Evolutionary conservation across 345 rosid genomes (phyloP).

Genomic region (Boechera stricta): DNA sequence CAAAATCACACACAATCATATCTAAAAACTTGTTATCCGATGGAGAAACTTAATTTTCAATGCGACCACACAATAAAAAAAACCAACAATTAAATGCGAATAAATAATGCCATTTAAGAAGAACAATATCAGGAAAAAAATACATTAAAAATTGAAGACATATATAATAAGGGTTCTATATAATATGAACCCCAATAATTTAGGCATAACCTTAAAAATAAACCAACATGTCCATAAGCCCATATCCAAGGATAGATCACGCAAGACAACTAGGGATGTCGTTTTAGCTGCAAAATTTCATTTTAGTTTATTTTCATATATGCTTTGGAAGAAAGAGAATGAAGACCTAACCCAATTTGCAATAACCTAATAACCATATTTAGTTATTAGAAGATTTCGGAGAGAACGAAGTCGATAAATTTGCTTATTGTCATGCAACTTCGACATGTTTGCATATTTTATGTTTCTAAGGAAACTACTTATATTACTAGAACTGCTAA

Average conservation of each 20-base stretch:
- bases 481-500: background rate
- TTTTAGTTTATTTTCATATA: conserved; percentile 5
- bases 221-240: conserved; percentile 37
- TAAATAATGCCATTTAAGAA: background rate
- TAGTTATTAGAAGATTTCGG: conserved; percentile 35
- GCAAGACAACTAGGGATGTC: conserved; percentile 54
- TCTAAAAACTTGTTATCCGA: background rate
- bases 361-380: conserved; percentile 33
- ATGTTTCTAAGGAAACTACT: background rate
- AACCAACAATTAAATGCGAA: background rate
- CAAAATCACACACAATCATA: background rate
- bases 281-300: conserved; percentile 40
- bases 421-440: background rate
- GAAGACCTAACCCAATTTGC: conserved; percentile 41
- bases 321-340: conserved; percentile 16
- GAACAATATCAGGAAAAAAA: conserved; percentile 7
- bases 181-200: conserved; percentile 17
- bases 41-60: background rate
- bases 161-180: background rate
- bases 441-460: background rate
- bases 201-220: conserved; percentile 33
- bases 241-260: conserved; percentile 68
- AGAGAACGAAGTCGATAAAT: conserved; percentile 1
- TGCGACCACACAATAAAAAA: background rate
- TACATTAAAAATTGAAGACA: background rate